Evolutionary conservation across 139 green algal genomes (phyloP).

Genomic region (Yamagishiella unicocca): DNA sequence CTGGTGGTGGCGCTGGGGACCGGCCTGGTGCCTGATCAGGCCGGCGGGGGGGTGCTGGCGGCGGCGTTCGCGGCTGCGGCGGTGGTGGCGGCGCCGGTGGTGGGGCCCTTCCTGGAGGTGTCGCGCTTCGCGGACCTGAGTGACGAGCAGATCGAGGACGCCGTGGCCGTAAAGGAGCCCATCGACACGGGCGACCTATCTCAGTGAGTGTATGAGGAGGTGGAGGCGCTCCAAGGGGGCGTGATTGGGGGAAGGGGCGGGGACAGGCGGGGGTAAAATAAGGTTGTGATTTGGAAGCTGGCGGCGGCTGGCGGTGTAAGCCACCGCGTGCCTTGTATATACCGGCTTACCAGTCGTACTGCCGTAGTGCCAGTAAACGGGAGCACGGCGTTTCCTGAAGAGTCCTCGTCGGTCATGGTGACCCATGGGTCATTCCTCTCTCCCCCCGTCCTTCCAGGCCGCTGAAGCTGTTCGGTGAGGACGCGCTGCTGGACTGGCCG

Average conservation of each 20-base stretch:
- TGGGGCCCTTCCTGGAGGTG: conserved; percentile 79
- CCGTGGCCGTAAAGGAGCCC: conserved; percentile 76
- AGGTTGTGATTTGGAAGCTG: too few relatives aligned
- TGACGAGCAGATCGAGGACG: conserved; percentile 82
- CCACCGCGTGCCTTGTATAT: too few relatives aligned
- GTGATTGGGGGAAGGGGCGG: too few relatives aligned
- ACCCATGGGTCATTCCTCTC: too few relatives aligned
- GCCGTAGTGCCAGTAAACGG: too few relatives aligned
- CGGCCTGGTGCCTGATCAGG: conserved; percentile 45
- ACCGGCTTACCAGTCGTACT: too few relatives aligned
- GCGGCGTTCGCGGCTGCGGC: conserved; percentile 51
- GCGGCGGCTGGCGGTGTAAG: too few relatives aligned
- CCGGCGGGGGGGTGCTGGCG: conserved; percentile 40
- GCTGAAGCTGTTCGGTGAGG: conserved; percentile 85
- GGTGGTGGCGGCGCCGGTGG: conserved; percentile 74
- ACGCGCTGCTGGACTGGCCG: conserved; percentile 90
- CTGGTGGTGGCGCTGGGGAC: conserved; percentile 45
- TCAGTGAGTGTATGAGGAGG: conserved; percentile 26
- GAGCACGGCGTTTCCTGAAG: too few relatives aligned
- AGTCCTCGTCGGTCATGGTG: too few relatives aligned
- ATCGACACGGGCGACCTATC: conserved; percentile 63
- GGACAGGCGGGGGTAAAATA: too few relatives aligned
- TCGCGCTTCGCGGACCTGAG: conserved; percentile 64
- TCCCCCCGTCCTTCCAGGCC: conserved; percentile 9
- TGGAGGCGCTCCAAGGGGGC: too few relatives aligned